phyloP scores from a whole-genome alignment of 805 yeast genomes.

The Nakazawaea wyomingensis region DNA sequence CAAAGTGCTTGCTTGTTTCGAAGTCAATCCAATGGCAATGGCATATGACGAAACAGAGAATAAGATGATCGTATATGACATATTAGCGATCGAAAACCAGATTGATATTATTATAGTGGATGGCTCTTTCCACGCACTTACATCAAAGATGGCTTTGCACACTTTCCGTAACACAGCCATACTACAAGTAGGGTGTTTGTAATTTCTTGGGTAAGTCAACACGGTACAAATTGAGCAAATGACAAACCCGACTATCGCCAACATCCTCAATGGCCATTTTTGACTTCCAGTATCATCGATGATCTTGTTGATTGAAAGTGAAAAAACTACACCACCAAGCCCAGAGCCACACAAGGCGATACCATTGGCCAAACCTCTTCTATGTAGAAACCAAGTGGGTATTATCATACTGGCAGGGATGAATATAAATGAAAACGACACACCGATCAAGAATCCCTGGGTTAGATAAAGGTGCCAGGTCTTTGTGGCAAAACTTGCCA shows the following conservation, averaged over 20 bases:
- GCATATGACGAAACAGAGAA: slow-evolving; percentile 46
- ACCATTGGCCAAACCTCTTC: slow-evolving; percentile 37
- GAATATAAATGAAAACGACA: slow-evolving; percentile 44
- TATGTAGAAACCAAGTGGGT: slow-evolving; percentile 50
- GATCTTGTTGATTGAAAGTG: slow-evolving; percentile 29
- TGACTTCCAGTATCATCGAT: slow-evolving; percentile 33
- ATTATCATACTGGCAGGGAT: slow-evolving; percentile 44
- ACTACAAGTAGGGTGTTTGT: slow-evolving; percentile 20
- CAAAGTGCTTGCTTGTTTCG: slow-evolving; percentile 37
- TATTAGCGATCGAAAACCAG: slow-evolving; percentile 31
- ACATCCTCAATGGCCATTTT: slow-evolving; percentile 34
- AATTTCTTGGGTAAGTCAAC: slow-evolving; percentile 42
- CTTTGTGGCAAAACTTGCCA: slow-evolving; percentile 48
- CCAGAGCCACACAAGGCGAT: slow-evolving; percentile 37
- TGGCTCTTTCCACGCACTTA: slow-evolving; percentile 24
- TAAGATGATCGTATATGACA: slow-evolving; percentile 38
- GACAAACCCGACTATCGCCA: slow-evolving; percentile 34
- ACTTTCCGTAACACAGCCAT: slow-evolving; percentile 18
- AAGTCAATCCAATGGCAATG: slow-evolving; percentile 39
- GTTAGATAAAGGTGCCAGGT: slow-evolving; percentile 46
- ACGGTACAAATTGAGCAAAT: slow-evolving; percentile 33
- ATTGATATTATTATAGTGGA: slow-evolving; percentile 28
- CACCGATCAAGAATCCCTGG: slow-evolving; percentile 48
- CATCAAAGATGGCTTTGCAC: slow-evolving; percentile 31
- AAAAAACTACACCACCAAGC: slow-evolving; percentile 34